Evolutionary conservation across 2,329 filamentous ascomycete species (phyloP).

Genomic region (Elsinoe perseae): DNA sequence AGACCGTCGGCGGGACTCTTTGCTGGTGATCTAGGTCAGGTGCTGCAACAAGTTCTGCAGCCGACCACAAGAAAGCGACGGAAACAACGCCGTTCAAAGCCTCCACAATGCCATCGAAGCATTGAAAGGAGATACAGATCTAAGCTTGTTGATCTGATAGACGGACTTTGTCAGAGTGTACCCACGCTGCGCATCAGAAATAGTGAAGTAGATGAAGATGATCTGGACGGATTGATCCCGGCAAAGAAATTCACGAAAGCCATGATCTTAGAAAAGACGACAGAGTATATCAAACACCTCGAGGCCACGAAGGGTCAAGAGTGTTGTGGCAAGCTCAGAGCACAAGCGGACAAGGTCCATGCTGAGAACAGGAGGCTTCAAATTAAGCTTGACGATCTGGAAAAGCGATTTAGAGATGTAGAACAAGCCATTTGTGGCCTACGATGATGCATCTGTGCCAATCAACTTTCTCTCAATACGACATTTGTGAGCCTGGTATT

Average conservation of each 20-base stretch:
- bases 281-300: not conserved
- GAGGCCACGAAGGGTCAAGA: not conserved
- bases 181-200: not conserved
- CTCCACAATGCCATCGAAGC: not conserved
- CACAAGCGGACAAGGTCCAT: not conserved
- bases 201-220: not conserved
- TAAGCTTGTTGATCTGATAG: not conserved
- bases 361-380: not conserved
- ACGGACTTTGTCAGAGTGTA: not conserved
- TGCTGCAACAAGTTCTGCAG: not conserved
- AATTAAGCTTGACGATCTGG: not conserved
- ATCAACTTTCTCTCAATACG: too few relatives aligned
- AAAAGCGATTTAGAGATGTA: not conserved
- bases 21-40: too few relatives aligned
- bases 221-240: not conserved
- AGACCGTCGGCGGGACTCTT: too few relatives aligned
- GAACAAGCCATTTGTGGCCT: not conserved
- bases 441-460: not conserved
- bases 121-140: not conserved
- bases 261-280: not conserved
- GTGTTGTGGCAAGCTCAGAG: not conserved
- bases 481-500: too few relatives aligned
- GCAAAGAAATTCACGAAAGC: not conserved
- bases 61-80: not conserved
- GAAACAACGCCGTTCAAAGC: not conserved